Base-by-base conservation (phyloP, 1,284 basidiomycete species). In the Bondarzewia mesenterica region DNA sequence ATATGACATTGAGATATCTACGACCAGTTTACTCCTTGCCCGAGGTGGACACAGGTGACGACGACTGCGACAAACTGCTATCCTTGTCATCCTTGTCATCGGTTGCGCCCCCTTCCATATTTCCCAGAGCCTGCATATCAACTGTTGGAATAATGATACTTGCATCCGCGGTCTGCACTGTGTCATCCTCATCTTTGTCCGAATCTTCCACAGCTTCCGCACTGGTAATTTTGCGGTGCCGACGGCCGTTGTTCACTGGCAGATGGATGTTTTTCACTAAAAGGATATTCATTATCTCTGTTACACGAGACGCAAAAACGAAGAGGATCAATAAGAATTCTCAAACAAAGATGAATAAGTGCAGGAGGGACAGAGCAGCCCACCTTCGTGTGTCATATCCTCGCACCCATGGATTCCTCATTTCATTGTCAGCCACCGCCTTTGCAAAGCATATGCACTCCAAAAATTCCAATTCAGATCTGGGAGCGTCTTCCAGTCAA, bases 401-500 rank as follows among this genome's bases (percentile, higher is more conserved):
- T 88, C 85, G 52, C 76, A 73, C 16, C 83, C 85, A 60, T 82
- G 84, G 50, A 89, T 74, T 48, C 82, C 68, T 47, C 75, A 71
- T 58, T 89, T 89, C 78, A 90, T 77, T 1, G 81, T 82, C 32
- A 79, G 60, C 86, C 86, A 90, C 43, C 86, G 80, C 36, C 85
- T 73, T 55, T 89, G 86, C 27, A 90, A 66, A 12, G 74, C 70
- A 57, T 89, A 85, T 0, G 85, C 76, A 61, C 85, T 89, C 84
- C 84, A 89, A n/a, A 85, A 59, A 57, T 89, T 87, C 87, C 87
- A 89, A 50, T 81, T 72, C 21, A 77, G 60, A 60, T 90, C 86
- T 2, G 75, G 67, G 20, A 89, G 68, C 15, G 72, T 72, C 61
- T 87, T 89, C 87, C 88, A 90, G 57, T 88, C 82, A 46, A 90